Evolutionary conservation across 306 rosid species (phyloP).

Genomic region (Prunus padus): DNA sequence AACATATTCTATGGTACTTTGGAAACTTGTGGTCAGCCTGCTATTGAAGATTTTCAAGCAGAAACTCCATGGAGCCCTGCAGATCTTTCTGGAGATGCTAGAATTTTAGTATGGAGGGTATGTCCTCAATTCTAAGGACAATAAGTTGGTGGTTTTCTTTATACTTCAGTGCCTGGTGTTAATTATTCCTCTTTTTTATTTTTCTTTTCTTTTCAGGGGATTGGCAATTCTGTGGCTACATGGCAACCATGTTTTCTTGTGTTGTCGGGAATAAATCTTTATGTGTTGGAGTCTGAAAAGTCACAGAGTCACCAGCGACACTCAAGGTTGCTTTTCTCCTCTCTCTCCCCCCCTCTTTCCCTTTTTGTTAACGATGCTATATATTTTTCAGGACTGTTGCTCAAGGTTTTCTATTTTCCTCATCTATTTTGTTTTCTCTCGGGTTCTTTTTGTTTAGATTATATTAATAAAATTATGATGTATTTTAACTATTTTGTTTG

Average conservation of each 20-base stretch:
- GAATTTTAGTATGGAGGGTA: conserved; percentile 94
- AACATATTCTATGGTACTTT: conserved; percentile 54
- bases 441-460: neutral
- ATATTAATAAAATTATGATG: neutral
- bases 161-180: conserved; percentile 7
- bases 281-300: conserved; percentile 68
- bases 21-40: conserved; percentile 60
- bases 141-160: conserved; percentile 4
- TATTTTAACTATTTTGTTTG: too few species aligned
- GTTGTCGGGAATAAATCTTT: conserved; percentile 74
- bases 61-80: conserved; percentile 65
- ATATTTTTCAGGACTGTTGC: neutral
- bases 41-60: conserved; percentile 48
- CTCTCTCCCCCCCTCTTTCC: neutral
- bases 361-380: neutral
- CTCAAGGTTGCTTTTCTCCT: conserved; percentile 51
- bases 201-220: conserved; percentile 54
- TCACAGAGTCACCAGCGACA: conserved; percentile 75
- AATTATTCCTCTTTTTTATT: conserved; percentile 2
- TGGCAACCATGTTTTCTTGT: conserved; percentile 91
- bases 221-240: conserved; percentile 90
- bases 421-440: neutral
- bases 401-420: neutral
- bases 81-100: conserved; percentile 71
- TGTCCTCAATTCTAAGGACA: conserved; percentile 18